Base-by-base conservation (phyloP, 2,329 filamentous ascomycete species). In the Dactylellina parvicollis region DNA sequence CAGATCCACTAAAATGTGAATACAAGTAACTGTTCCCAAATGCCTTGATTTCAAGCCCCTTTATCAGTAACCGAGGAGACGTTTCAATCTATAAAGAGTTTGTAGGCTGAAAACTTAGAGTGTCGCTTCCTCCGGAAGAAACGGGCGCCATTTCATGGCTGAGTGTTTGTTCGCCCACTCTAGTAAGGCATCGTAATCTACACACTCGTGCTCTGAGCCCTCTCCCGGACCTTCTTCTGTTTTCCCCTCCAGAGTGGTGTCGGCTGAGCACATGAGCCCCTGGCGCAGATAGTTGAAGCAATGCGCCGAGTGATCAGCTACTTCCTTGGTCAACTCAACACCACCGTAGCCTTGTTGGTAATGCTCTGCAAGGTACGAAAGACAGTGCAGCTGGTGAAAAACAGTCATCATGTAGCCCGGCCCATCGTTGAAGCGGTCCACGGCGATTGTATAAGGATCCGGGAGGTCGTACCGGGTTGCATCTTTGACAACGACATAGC, bases 261-360 rank as follows among this genome's bases (percentile, higher is more conserved):
- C 80, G n/a, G 78, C 81, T 0, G 79, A 76, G 44, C 81, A 82
- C 77, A 80, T 80, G 64, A 82, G 78, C 9, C 78, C 78, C 65
- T 82, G 81, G 14, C 80, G 79, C 5, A 82, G 72, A 49, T 81
- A 81, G 56, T 82, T 80, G 75, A 82, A 80, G 78, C 81, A 82
- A 71, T 82, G 81, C 12, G 79, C 73, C 42, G 80, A 77, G 74
- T 82, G 81, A 12, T 80, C 78, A 2, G 79, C 80, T 1, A 80
- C 77, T 52, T 81, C 79, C 2, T 80, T 76, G 9, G 79, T 79
- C 62, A 81, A 54, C 38, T 79, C 75, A n/a, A 77, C 61, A 4
- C 79, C 79, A 18, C 62, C 79, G 76, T 80, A 82, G 3, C 80
- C 80, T 18, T 77, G 76, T 64, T 81, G 80, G 74, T 78, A 80